phyloP scores from a whole-genome alignment of 257 asterid genomes.

The Penstemon newberryi region DNA sequence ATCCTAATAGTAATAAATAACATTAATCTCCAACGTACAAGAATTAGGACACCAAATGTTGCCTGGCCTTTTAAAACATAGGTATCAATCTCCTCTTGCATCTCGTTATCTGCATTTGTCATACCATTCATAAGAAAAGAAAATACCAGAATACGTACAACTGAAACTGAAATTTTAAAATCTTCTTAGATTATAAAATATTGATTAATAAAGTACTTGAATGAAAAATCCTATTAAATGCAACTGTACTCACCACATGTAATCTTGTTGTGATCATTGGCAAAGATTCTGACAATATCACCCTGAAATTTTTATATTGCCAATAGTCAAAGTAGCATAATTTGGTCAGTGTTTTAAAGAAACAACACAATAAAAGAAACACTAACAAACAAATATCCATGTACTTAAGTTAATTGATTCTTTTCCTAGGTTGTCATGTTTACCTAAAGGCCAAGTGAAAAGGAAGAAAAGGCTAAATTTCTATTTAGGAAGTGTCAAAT shows the following conservation, averaged over 20 bases:
- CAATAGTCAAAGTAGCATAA: slow-evolving; percentile 6
- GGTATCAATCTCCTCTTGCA: slow-evolving; percentile 86
- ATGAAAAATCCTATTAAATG: slow-evolving; percentile 18
- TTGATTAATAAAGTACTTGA: slow-evolving; percentile 5
- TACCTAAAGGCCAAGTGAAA: no score
- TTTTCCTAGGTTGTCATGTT: slow-evolving; percentile 7
- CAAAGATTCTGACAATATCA: slow-evolving; percentile 84
- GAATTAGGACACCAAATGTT: slow-evolving; percentile 61
- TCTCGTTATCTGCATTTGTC: slow-evolving; percentile 71
- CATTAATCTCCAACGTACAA: slow-evolving; percentile 49
- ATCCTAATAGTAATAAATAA: slow-evolving; percentile 3
- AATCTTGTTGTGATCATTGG: slow-evolving; percentile 90
- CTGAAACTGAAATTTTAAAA: background rate
- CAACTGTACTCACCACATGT: slow-evolving; percentile 78
- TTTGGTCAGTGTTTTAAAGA: background rate
- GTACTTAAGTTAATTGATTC: slow-evolving; percentile 9
- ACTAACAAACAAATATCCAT: slow-evolving; percentile 13
- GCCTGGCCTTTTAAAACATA: slow-evolving; percentile 72
- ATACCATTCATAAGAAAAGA: slow-evolving; percentile 31
- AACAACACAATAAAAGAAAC: background rate
- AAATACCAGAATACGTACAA: slow-evolving; percentile 9
- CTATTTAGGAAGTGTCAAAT: no score
- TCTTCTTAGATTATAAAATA: background rate
- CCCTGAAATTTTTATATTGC: slow-evolving; percentile 60
- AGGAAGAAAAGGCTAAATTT: no score